A percentile compares a stretch with the other conserved stretches of the same genome.
phyloP scores from a whole-genome alignment of 2,329 filamentous ascomycete species.

The Cladosporium velox region DNA sequence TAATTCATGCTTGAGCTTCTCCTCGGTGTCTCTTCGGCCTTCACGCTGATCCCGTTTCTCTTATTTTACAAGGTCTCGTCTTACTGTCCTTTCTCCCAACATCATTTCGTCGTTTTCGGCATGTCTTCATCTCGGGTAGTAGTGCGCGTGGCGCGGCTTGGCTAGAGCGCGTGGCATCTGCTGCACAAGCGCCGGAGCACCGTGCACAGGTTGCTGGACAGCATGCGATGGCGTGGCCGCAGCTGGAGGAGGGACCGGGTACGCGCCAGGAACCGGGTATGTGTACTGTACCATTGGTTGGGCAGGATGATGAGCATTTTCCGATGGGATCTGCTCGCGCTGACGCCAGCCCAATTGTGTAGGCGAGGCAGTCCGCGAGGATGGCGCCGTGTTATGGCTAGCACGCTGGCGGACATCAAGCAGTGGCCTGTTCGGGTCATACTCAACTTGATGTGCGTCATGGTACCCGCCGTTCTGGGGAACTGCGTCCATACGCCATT shows the following conservation, averaged over 20 bases:
- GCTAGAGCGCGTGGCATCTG: constrained; percentile 24
- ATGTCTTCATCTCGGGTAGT: constrained; percentile 7
- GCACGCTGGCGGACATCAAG: constrained; percentile 4
- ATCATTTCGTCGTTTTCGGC: neutral
- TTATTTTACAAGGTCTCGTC: too few species aligned
- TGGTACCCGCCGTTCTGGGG: neutral
- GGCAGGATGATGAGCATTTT: neutral
- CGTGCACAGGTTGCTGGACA: constrained; percentile 32
- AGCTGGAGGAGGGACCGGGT: constrained; percentile 9
- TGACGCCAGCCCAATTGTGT: neutral
- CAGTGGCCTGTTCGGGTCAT: constrained; percentile 7
- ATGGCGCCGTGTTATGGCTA: neutral
- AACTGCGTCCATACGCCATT: neutral
- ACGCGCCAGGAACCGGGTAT: neutral
- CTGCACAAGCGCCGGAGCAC: constrained; percentile 39
- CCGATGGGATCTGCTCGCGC: neutral
- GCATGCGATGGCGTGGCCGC: constrained; percentile 20
- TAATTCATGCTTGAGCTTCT: neutral
- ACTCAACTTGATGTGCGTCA: neutral
- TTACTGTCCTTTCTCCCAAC: too few species aligned
- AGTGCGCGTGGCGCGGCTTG: neutral
- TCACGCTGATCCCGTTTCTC: too few species aligned
- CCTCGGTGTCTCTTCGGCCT: neutral
- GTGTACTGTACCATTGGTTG: constrained; percentile 18
- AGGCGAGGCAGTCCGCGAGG: neutral